phyloP scores from a whole-genome alignment of 805 yeast genomes.

The Nakazawaea holstii region DNA sequence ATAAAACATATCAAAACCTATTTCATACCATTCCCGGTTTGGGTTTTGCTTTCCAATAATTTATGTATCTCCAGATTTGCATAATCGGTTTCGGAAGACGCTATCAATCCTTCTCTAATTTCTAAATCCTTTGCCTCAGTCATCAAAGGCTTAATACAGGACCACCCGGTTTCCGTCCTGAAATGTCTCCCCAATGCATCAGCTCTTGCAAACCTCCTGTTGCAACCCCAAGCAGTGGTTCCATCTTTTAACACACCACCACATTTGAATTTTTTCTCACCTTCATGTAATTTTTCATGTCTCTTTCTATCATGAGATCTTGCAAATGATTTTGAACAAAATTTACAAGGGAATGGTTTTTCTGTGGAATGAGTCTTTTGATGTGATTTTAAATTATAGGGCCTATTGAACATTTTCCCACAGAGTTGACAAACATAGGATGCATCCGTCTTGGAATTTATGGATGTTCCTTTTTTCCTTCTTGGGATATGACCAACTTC shows the following conservation, averaged over 20 bases:
- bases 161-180: slow-evolving; percentile 69
- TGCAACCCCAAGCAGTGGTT: slow-evolving; percentile 67
- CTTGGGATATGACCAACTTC: slow-evolving; percentile 5
- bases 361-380: slow-evolving; percentile 56
- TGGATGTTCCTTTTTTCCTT: neutral
- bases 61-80: slow-evolving; percentile 4
- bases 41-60: neutral
- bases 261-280: slow-evolving; percentile 65
- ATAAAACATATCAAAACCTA: no score
- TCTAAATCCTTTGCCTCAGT: slow-evolving; percentile 35
- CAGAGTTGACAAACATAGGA: slow-evolving; percentile 35
- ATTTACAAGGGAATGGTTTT: slow-evolving; percentile 61
- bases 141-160: slow-evolving; percentile 61
- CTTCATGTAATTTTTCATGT: slow-evolving; percentile 72
- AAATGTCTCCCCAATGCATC: slow-evolving; percentile 77
- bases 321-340: slow-evolving; percentile 67
- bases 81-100: neutral
- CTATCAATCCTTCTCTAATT: neutral
- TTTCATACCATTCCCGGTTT: neutral
- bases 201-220: slow-evolving; percentile 66
- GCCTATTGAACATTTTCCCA: slow-evolving; percentile 40
- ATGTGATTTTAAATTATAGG: slow-evolving; percentile 45
- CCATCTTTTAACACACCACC: slow-evolving; percentile 56
- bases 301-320: slow-evolving; percentile 73
- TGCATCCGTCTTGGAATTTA: neutral